Evolutionary conservation across 129 eudicot species (phyloP).

Genomic region (Escallonia rubra): DNA sequence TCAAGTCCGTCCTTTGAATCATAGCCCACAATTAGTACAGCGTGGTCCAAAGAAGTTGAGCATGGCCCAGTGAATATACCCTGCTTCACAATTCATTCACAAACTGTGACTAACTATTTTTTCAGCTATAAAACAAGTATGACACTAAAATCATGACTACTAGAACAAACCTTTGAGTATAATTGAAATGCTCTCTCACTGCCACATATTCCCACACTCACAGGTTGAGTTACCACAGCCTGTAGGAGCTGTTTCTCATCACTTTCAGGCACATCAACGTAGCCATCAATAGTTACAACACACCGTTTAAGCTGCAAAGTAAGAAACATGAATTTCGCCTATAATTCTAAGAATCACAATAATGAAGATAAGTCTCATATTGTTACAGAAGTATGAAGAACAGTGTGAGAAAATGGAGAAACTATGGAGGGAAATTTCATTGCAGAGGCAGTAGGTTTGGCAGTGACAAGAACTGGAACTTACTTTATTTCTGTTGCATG

Average conservation of each 20-base stretch:
- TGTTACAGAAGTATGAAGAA: neutral
- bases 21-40: constrained; percentile 90
- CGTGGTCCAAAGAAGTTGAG: constrained; percentile 78
- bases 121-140: too few relatives aligned
- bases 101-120: neutral
- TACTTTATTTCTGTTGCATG: constrained; percentile 74
- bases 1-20: constrained; percentile 78
- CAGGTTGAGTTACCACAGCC: constrained; percentile 88
- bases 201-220: constrained; percentile 94
- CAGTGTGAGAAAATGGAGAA: neutral
- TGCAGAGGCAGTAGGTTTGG: neutral
- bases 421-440: neutral
- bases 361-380: neutral
- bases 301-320: constrained; percentile 51
- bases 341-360: neutral
- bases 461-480: neutral
- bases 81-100: constrained; percentile 31
- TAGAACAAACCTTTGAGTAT: constrained; percentile 64
- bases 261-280: constrained; percentile 52
- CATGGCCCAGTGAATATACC: constrained; percentile 96
- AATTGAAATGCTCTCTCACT: constrained; percentile 77
- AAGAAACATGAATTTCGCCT: neutral
- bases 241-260: constrained; percentile 57
- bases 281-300: constrained; percentile 85
- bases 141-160: too few relatives aligned